Evolutionary conservation across 768 basidiomycete genomes (phyloP).

Genomic region (Leccinum subtestaceum): DNA sequence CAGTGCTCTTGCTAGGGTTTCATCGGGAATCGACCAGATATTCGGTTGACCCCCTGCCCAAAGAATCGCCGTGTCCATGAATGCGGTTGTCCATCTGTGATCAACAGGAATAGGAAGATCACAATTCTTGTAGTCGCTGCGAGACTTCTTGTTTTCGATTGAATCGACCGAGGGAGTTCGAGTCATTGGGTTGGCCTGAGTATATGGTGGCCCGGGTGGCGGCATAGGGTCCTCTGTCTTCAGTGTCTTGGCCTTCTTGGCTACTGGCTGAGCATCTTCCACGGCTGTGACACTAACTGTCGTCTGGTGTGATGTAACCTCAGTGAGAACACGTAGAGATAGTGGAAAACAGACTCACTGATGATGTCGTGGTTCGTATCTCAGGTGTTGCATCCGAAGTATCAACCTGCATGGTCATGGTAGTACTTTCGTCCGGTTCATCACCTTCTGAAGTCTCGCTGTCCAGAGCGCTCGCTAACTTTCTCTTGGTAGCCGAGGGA

Average conservation of each 20-base stretch:
- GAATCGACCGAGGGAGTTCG: background rate
- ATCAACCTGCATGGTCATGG: too few relatives aligned
- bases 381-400: too few relatives aligned
- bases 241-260: background rate
- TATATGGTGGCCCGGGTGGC: background rate
- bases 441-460: background rate
- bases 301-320: background rate
- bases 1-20: background rate
- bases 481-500: background rate
- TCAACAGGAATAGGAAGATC: background rate
- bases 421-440: too few relatives aligned
- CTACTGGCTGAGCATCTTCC: background rate
- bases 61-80: slow-evolving; percentile 3
- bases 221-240: background rate
- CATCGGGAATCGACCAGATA: slow-evolving; percentile 1
- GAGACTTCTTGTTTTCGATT: background rate
- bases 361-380: background rate
- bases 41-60: slow-evolving; percentile 2
- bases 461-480: background rate
- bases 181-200: background rate
- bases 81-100: background rate
- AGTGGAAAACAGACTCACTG: background rate
- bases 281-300: background rate
- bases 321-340: too few relatives aligned
- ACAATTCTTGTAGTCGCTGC: background rate